phyloP scores from a whole-genome alignment of 257 asterid species.

The Fraxinus cuspidata region DNA sequence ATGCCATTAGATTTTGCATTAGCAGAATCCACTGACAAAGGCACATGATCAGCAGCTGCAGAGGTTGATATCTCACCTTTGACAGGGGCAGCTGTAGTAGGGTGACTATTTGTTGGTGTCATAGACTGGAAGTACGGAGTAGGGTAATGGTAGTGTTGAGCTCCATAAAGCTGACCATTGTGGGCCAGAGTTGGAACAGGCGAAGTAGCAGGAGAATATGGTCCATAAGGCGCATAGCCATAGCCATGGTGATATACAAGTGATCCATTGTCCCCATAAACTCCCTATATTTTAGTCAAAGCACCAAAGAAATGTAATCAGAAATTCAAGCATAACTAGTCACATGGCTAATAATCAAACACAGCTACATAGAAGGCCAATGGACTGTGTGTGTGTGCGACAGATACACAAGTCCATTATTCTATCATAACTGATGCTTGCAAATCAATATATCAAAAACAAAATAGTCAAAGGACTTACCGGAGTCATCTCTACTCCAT shows the following conservation, averaged over 20 bases:
- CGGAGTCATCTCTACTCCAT: conserved; percentile 53
- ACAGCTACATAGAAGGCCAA: neutral
- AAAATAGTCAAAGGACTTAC: conserved; percentile 31
- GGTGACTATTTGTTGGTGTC: conserved; percentile 43
- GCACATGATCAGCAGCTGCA: conserved; percentile 52
- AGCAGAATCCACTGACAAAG: conserved; percentile 53
- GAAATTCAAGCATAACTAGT: neutral
- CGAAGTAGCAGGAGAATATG: conserved; percentile 63
- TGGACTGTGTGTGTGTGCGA: neutral
- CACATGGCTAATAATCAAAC: neutral
- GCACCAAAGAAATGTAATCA: neutral
- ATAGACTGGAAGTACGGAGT: conserved; percentile 57
- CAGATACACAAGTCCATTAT: neutral
- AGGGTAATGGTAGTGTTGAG: conserved; percentile 74
- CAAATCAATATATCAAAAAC: neutral
- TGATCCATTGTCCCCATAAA: conserved; percentile 67
- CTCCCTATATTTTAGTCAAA: conserved; percentile 43
- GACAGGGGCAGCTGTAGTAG: conserved; percentile 37
- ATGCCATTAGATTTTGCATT: conserved; percentile 18
- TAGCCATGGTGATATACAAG: conserved; percentile 63
- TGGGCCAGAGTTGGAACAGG: conserved; percentile 64
- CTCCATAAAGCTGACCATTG: conserved; percentile 67
- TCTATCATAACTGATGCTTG: neutral
- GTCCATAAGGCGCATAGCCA: conserved; percentile 61
- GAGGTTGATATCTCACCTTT: conserved; percentile 59